phyloP scores from a whole-genome alignment of 1,284 basidiomycete species.

The Schizophyllum commune region DNA sequence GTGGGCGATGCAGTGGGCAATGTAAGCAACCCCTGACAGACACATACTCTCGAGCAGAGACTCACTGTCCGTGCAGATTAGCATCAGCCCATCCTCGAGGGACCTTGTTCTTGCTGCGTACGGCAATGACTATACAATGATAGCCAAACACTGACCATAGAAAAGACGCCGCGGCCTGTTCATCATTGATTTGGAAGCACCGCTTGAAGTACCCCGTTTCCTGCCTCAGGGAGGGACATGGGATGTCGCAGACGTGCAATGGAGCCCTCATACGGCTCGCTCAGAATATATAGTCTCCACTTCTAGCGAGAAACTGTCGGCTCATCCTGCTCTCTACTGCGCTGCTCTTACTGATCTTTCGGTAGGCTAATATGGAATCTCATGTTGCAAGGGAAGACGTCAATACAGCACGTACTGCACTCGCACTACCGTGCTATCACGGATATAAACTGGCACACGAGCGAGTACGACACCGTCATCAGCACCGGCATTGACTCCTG shows the following conservation, averaged over 20 bases:
- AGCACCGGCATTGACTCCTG: constrained; percentile 77
- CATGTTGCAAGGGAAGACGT: constrained; percentile 57
- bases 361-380: constrained; percentile 90
- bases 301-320: constrained; percentile 85
- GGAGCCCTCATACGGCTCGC: constrained; percentile 86
- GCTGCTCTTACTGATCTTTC: constrained; percentile 1
- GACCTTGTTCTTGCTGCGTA: constrained; percentile 78
- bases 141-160: constrained; percentile 3
- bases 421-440: constrained; percentile 91
- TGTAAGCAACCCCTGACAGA: constrained; percentile 41
- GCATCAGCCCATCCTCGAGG: constrained; percentile 70
- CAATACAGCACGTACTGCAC: constrained; percentile 74
- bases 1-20: constrained; percentile 80
- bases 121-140: constrained; percentile 20
- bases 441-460: constrained; percentile 93
- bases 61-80: constrained; percentile 46
- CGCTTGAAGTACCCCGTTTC: constrained; percentile 83
- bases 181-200: constrained; percentile 89
- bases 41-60: constrained; percentile 24
- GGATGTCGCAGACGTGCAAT: constrained; percentile 96
- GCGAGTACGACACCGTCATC: constrained; percentile 69
- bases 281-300: constrained; percentile 93
- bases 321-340: constrained; percentile 20
- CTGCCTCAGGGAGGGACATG: constrained; percentile 94
- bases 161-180: constrained; percentile 85